Conservation (phyloP, 2,329 filamentous ascomycete genomes). For the Allantophomopsis lycopodina region DNA sequence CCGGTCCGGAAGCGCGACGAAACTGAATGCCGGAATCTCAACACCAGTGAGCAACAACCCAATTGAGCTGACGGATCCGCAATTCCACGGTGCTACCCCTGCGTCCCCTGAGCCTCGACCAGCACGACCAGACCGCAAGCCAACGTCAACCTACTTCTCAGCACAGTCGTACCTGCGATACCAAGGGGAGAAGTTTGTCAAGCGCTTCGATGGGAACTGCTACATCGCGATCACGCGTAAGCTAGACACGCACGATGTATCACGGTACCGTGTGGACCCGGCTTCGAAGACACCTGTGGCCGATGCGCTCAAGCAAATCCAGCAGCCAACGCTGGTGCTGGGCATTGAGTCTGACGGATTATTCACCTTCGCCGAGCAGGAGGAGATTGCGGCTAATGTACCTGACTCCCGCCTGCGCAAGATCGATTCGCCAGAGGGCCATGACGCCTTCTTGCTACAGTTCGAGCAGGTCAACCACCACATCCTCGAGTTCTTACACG, state of each 20-base stretch:
- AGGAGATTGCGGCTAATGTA: conserved; percentile 77
- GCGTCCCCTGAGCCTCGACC: conserved; percentile 29
- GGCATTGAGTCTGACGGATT: conserved; percentile 93
- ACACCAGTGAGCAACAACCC: conserved; percentile 10
- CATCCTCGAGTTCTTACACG: conserved; percentile 69
- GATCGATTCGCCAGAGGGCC: conserved; percentile 89
- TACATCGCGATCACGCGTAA: conserved; percentile 99
- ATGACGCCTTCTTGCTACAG: conserved; percentile 91
- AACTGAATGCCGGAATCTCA: conserved; percentile 1
- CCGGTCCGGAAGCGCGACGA: conserved; percentile 21
- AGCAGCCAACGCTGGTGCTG: conserved; percentile 81
- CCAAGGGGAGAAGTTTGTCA: conserved; percentile 92
- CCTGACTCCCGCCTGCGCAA: conserved; percentile 64
- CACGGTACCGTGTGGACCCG: conserved; percentile 48
- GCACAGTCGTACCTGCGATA: conserved; percentile 96
- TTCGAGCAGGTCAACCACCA: conserved; percentile 95
- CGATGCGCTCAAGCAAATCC: conserved; percentile 66
- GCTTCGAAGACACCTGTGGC: conserved; percentile 34
- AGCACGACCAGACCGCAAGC: conserved; percentile 21
- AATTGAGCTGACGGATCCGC: conserved; percentile 42
- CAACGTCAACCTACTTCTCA: conserved; percentile 80
- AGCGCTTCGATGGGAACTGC: conserved; percentile 94
- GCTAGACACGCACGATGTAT: conserved; percentile 92
- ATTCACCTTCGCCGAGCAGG: conserved; percentile 93
- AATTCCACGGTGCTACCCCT: conserved; percentile 53